A percentile compares a stretch with the other conserved stretches of the same genome.
Conservation (phyloP, 768 basidiomycete genomes). For the Agrocybe chaxingu region DNA sequence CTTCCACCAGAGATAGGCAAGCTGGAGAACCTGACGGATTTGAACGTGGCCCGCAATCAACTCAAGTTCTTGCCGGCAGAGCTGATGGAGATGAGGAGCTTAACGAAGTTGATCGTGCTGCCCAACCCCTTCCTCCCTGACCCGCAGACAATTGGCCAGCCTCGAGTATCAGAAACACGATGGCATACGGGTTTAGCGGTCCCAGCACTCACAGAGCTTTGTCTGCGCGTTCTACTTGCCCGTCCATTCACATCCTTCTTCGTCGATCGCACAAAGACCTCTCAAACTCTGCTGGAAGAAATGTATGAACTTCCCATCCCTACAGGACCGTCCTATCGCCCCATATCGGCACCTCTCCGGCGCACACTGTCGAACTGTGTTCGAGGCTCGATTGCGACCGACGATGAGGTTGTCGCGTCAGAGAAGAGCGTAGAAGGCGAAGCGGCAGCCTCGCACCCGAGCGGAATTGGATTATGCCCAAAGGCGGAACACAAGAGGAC, state of each 20-base stretch:
- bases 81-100: slow-evolving; percentile 50
- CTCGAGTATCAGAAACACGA: slow-evolving; percentile 23
- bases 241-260: slow-evolving; percentile 14
- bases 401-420: slow-evolving; percentile 8
- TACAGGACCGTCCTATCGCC: slow-evolving; percentile 13
- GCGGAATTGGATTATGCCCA: slow-evolving; percentile 42
- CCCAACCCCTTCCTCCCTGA: slow-evolving; percentile 57
- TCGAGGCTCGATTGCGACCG: slow-evolving; percentile 33
- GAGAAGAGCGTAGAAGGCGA: slow-evolving; percentile 14
- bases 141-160: slow-evolving; percentile 12
- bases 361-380: slow-evolving; percentile 32
- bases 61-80: slow-evolving; percentile 64
- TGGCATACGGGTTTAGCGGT: slow-evolving; percentile 14
- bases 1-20: slow-evolving; percentile 63
- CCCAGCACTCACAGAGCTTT: slow-evolving; percentile 31
- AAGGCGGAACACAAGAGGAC: slow-evolving; percentile 40
- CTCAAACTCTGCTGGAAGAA: slow-evolving; percentile 26
- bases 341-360: slow-evolving; percentile 27
- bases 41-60: slow-evolving; percentile 61
- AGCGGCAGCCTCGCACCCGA: slow-evolving; percentile 16
- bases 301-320: slow-evolving; percentile 33
- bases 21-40: slow-evolving; percentile 49
- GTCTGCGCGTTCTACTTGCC: slow-evolving; percentile 30
- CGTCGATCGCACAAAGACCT: slow-evolving; percentile 6
- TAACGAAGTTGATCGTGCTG: slow-evolving; percentile 42